Percentiles rank a stretch among this genome's conserved stretches.
These are phyloP conservation scores for Naganishia liquefaciens DNA, from an alignment of 1,284 basidiomycete genomes.

Conservation along the genomic window DNA sequence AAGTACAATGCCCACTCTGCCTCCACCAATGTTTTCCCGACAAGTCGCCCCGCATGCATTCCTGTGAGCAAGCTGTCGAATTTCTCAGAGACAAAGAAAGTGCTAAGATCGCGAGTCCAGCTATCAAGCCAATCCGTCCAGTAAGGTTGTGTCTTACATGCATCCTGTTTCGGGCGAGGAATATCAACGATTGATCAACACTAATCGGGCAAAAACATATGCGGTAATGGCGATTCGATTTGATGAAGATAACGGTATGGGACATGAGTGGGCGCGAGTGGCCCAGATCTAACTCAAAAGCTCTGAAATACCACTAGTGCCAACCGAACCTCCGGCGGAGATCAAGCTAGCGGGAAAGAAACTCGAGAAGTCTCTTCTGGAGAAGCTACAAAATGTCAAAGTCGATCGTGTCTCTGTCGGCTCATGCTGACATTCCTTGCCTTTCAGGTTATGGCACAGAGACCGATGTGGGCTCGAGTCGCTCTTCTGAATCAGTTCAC, in stretches of 20 bases:
- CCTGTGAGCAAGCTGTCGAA: slow-evolving; percentile 58
- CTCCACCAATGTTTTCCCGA: slow-evolving; percentile 80
- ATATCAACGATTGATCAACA: slow-evolving; percentile 74
- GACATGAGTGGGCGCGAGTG: neutral
- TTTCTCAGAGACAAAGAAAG: neutral
- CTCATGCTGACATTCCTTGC: slow-evolving; percentile 13
- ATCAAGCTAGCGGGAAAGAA: slow-evolving; percentile 61
- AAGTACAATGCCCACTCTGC: slow-evolving; percentile 70
- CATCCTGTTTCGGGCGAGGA: slow-evolving; percentile 77
- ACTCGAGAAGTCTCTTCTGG: slow-evolving; percentile 64
- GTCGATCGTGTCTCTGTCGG: neutral
- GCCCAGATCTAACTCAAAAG: slow-evolving; percentile 20
- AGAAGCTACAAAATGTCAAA: slow-evolving; percentile 63
- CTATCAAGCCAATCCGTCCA: slow-evolving; percentile 73
- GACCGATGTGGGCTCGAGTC: slow-evolving; percentile 85
- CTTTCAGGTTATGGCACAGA: slow-evolving; percentile 56
- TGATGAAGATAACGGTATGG: slow-evolving; percentile 60
- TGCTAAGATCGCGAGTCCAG: slow-evolving; percentile 53
- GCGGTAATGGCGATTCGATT: slow-evolving; percentile 70
- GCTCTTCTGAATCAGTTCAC: slow-evolving; percentile 43
- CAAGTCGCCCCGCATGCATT: slow-evolving; percentile 74
- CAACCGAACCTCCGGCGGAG: slow-evolving; percentile 58
- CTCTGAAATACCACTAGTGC: neutral
- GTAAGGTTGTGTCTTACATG: slow-evolving; percentile 64
- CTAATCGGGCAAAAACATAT: slow-evolving; percentile 66